These are phyloP conservation scores for Gloeopeniophorella convolvens DNA, from an alignment of 768 basidiomycete species.

Conservation along the genomic window DNA sequence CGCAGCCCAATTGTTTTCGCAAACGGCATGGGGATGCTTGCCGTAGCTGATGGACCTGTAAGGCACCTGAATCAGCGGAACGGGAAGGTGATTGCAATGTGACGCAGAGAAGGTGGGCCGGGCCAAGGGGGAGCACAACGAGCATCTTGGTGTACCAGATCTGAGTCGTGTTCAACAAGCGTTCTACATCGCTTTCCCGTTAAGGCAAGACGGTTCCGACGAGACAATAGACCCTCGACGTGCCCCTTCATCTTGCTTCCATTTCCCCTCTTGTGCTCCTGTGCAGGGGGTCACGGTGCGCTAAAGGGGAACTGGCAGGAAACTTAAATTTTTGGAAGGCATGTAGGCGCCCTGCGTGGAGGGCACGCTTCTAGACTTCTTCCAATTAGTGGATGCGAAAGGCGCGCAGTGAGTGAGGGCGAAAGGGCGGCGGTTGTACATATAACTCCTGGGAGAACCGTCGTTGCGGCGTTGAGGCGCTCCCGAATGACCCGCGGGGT, in stretches of 20 bases:
- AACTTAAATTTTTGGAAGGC: neutral
- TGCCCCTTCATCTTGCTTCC: constrained; percentile 9
- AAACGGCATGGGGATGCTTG: constrained; percentile 8
- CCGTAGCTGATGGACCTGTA: constrained; percentile 2
- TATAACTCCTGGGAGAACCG: neutral
- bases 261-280: neutral
- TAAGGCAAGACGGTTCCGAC: constrained; percentile 13
- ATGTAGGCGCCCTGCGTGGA: neutral
- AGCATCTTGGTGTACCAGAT: constrained; percentile 1
- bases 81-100: constrained; percentile 10
- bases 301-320: neutral
- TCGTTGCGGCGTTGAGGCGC: neutral
- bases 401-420: neutral
- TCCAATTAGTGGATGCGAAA: neutral
- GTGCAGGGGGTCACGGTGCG: neutral
- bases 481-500: neutral
- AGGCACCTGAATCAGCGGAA: constrained; percentile 9
- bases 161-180: neutral
- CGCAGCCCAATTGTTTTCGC: constrained; percentile 14
- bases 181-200: constrained; percentile 1
- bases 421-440: neutral
- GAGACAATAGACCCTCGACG: constrained; percentile 10
- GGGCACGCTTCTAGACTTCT: neutral
- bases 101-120: neutral
- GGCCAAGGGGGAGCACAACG: neutral